Conservation (phyloP, 805 yeast genomes). For the Scheffersomyces stipitis region DNA sequence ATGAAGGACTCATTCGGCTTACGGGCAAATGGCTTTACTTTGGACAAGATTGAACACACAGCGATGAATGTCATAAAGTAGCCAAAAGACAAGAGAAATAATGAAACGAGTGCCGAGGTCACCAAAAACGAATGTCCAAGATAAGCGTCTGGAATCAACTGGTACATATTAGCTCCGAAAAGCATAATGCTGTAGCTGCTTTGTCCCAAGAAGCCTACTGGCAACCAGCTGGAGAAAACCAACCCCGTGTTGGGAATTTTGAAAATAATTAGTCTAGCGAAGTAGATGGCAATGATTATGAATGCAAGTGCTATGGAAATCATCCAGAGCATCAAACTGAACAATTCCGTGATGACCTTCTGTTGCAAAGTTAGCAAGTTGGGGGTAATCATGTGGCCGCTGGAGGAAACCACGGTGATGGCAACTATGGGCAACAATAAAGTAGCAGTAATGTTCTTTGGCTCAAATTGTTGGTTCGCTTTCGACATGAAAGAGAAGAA, state of each 20-base stretch:
- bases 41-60: slow-evolving; percentile 41
- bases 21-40: slow-evolving; percentile 33
- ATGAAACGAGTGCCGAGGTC: not conserved
- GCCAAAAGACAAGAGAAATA: slow-evolving; percentile 52
- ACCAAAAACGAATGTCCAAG: not conserved
- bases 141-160: slow-evolving; percentile 13
- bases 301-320: slow-evolving; percentile 65
- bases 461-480: slow-evolving; percentile 15
- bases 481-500: slow-evolving; percentile 45
- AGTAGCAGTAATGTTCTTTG: slow-evolving; percentile 49
- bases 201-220: slow-evolving; percentile 85
- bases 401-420: slow-evolving; percentile 69
- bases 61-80: slow-evolving; percentile 48
- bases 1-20: slow-evolving; percentile 21
- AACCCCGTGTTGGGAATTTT: slow-evolving; percentile 56
- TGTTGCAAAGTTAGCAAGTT: slow-evolving; percentile 43
- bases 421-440: slow-evolving; percentile 77
- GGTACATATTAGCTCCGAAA: slow-evolving; percentile 46
- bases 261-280: slow-evolving; percentile 57
- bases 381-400: slow-evolving; percentile 57
- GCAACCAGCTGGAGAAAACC: slow-evolving; percentile 70
- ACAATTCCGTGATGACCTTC: slow-evolving; percentile 51
- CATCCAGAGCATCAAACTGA: slow-evolving; percentile 64
- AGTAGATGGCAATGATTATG: slow-evolving; percentile 50
- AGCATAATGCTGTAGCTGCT: slow-evolving; percentile 69